Percentiles rank a stretch among this genome's conserved stretches.
phyloP scores from a whole-genome alignment of 345 rosid genomes.

The Brassica rapa region DNA sequence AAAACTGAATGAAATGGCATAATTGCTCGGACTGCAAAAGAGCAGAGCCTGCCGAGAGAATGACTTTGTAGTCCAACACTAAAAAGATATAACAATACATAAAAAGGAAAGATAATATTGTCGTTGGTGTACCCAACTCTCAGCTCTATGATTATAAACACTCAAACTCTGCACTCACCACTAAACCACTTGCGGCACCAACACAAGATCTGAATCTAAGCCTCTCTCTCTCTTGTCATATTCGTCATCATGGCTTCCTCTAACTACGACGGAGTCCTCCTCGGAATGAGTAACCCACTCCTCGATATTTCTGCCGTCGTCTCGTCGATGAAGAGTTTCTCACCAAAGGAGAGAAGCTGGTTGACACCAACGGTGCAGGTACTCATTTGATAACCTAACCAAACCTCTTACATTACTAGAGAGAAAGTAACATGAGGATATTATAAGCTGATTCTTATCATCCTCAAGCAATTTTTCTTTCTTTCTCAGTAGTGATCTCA shows the following conservation, averaged over 20 bases:
- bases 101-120: not conserved
- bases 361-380: constrained; percentile 97
- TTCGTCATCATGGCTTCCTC: too few species aligned
- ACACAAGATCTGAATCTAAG: constrained; percentile 36
- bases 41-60: not conserved
- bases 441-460: too few species aligned
- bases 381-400: not conserved
- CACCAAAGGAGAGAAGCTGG: constrained; percentile 76
- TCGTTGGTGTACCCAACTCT: constrained; percentile 31
- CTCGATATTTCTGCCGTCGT: too few species aligned
- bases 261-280: too few species aligned
- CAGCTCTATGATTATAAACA: not conserved
- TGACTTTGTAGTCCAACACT: not conserved
- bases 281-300: too few species aligned
- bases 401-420: not conserved
- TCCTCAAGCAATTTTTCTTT: too few species aligned
- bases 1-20: not conserved
- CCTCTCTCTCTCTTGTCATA: too few species aligned
- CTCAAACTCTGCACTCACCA: not conserved
- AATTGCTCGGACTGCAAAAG: constrained; percentile 1
- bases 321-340: too few species aligned
- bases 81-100: not conserved
- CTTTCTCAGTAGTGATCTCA: too few species aligned
- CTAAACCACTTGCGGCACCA: constrained; percentile 6
- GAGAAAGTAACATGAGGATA: not conserved